Evolutionary conservation across 2,329 filamentous ascomycete species (phyloP).

Genomic region (Chaetothyriales sp.): DNA sequence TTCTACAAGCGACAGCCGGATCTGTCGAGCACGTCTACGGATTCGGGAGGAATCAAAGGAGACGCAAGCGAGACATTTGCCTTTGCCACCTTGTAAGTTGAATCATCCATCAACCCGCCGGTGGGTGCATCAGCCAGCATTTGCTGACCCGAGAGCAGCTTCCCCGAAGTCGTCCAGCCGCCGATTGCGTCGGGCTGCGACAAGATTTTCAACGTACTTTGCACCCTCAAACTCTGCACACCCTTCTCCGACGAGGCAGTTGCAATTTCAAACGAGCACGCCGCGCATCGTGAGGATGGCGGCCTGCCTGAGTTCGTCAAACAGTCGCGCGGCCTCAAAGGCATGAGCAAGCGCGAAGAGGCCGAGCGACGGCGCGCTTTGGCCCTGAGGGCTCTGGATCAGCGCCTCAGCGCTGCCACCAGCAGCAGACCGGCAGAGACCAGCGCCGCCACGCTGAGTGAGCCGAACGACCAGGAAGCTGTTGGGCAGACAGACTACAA

Average conservation of each 20-base stretch:
- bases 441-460: conserved; percentile 22
- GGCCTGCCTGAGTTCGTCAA: conserved; percentile 48
- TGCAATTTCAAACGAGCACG: conserved; percentile 57
- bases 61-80: conserved; percentile 95
- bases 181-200: conserved; percentile 61
- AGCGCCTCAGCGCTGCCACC: conserved; percentile 69
- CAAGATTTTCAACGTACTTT: conserved; percentile 58
- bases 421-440: conserved; percentile 25
- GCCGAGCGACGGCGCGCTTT: conserved; percentile 79
- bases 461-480: conserved; percentile 18
- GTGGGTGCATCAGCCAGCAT: too few species aligned
- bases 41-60: conserved; percentile 52
- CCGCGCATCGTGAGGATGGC: conserved; percentile 49
- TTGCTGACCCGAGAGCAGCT: conserved; percentile 27
- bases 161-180: conserved; percentile 71
- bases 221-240: conserved; percentile 63
- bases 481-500: conserved; percentile 30
- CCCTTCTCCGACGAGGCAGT: conserved; percentile 76
- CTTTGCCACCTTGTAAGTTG: conserved; percentile 60
- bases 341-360: conserved; percentile 65
- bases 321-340: conserved; percentile 28
- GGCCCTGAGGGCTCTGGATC: conserved; percentile 81
- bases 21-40: conserved; percentile 40
- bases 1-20: conserved; percentile 68
- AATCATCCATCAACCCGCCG: not conserved